phyloP scores from a whole-genome alignment of 2,329 filamentous ascomycete genomes.

The Aspergillus hortae region DNA sequence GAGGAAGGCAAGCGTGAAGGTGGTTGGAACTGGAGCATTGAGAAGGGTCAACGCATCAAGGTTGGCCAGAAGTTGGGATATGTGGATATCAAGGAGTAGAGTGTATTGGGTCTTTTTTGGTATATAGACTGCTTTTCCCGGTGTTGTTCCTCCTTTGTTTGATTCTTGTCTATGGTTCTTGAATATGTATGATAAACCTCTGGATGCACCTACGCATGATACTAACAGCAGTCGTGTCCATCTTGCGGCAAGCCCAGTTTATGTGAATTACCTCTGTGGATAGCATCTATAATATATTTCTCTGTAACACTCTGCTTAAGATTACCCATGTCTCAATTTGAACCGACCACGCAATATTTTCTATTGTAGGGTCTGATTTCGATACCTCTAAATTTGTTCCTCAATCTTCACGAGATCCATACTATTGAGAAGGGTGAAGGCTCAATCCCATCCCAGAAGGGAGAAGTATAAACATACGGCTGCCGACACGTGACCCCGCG shows the following conservation, averaged over 20 bases:
- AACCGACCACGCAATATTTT: too few species aligned
- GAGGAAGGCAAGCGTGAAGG: constrained; percentile 54
- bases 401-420: too few species aligned
- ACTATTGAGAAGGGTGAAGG: too few species aligned
- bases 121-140: background rate
- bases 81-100: constrained; percentile 46
- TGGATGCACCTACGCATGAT: background rate
- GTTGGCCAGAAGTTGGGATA: constrained; percentile 82
- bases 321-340: too few species aligned
- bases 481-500: background rate
- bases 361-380: too few species aligned
- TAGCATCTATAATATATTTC: too few species aligned
- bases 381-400: too few species aligned
- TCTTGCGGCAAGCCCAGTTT: background rate
- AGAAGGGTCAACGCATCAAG: constrained; percentile 83
- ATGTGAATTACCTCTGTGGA: background rate
- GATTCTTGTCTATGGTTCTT: background rate
- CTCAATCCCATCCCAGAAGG: background rate
- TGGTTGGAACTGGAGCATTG: constrained; percentile 81
- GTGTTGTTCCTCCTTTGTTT: background rate
- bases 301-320: too few species aligned
- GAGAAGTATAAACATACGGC: background rate
- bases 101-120: background rate
- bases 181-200: background rate
- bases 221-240: background rate